A percentile compares a stretch with the other conserved stretches of the same genome.
phyloP scores from a whole-genome alignment of 495 filamentous ascomycete genomes.

The Hypoxylon perforatum region DNA sequence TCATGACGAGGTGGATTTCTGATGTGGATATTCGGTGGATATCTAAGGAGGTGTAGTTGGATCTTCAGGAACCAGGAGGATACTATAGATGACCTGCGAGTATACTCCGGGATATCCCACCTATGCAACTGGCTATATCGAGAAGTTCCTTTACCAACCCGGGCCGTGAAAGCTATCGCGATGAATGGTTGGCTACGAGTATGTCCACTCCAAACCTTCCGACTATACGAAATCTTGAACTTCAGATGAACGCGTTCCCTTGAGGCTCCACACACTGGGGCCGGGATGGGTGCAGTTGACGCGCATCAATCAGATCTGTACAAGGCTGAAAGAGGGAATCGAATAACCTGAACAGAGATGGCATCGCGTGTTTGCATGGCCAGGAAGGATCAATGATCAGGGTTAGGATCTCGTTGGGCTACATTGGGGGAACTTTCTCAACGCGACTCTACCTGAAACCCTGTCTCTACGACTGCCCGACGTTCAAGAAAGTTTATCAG shows the following conservation, averaged over 20 bases:
- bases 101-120: constrained; percentile 24
- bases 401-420: constrained; percentile 41
- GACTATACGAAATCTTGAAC: constrained; percentile 20
- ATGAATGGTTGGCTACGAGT: constrained; percentile 22
- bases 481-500: constrained; percentile 36
- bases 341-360: constrained; percentile 36
- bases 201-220: constrained; percentile 21
- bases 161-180: constrained; percentile 13
- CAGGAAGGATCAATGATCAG: constrained; percentile 34
- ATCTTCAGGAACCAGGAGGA: constrained; percentile 15
- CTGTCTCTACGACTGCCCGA: constrained; percentile 33
- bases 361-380: constrained; percentile 39
- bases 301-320: constrained; percentile 48
- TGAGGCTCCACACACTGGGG: constrained; percentile 39
- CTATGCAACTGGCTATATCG: constrained; percentile 14
- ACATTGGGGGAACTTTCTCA: constrained; percentile 32
- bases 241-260: constrained; percentile 38
- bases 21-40: neutral
- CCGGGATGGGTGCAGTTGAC: constrained; percentile 43
- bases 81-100: constrained; percentile 11
- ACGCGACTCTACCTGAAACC: constrained; percentile 36
- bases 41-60: constrained; percentile 3
- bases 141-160: constrained; percentile 14
- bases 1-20: constrained; percentile 1
- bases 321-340: constrained; percentile 50